phyloP scores from a whole-genome alignment of 169 alveolate species.

The Prorocentrum cordatum region DNA sequence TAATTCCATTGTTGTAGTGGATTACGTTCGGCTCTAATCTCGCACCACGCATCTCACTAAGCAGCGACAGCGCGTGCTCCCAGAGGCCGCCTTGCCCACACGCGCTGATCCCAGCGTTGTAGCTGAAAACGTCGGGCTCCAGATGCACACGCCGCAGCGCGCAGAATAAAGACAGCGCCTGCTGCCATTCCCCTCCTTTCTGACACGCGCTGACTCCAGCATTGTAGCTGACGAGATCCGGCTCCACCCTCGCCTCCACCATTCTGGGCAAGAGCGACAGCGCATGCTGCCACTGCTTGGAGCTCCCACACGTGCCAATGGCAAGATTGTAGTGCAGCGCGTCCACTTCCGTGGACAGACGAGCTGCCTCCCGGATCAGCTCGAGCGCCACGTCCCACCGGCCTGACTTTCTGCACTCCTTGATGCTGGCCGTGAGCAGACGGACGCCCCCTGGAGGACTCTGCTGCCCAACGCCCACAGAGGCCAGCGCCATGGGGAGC shows the following conservation, averaged over 20 bases:
- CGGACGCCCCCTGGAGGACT: too few relatives aligned
- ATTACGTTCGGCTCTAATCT: neutral
- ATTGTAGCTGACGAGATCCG: neutral
- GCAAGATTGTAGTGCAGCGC: neutral
- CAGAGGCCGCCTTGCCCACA: neutral
- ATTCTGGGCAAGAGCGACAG: neutral
- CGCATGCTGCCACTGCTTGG: neutral
- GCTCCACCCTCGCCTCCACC: neutral
- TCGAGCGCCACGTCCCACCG: too few relatives aligned
- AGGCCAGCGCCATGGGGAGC: too few relatives aligned
- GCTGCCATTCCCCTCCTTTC: neutral
- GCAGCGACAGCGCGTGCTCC: neutral
- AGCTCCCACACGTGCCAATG: neutral
- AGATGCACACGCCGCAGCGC: neutral
- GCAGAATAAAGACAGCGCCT: neutral
- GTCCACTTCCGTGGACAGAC: too few relatives aligned
- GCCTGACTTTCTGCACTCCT: too few relatives aligned
- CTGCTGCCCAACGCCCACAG: too few relatives aligned
- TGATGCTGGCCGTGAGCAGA: too few relatives aligned
- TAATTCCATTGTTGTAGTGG: neutral
- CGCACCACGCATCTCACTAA: neutral
- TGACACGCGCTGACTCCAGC: neutral
- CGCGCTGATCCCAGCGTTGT: neutral
- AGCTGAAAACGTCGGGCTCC: neutral
- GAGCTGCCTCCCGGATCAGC: too few relatives aligned